These are phyloP conservation scores for Nidularia pulvinata DNA, from an alignment of 768 basidiomycete species.

Conservation along the genomic window DNA sequence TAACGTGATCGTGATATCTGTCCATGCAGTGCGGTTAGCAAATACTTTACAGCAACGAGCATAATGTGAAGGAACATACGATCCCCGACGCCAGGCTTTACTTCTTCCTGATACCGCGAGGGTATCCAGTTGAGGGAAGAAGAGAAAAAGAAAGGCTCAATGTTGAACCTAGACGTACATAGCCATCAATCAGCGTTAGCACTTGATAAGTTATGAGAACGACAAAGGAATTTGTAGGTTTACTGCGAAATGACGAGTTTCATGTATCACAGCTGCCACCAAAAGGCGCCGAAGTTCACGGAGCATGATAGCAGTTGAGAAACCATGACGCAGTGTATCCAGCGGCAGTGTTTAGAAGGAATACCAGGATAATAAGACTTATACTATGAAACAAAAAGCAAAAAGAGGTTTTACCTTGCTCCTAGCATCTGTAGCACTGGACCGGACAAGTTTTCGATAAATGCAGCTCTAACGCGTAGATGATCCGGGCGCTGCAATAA, in stretches of 20 bases:
- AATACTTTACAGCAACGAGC: not conserved
- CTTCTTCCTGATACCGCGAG: slow-evolving; percentile 57
- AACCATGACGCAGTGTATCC: no score
- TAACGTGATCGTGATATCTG: slow-evolving; percentile 59
- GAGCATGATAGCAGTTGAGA: no score
- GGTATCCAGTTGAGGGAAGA: slow-evolving; percentile 71
- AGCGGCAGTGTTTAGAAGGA: slow-evolving; percentile 32
- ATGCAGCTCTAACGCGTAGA: slow-evolving; percentile 46
- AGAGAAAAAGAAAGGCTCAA: slow-evolving; percentile 71
- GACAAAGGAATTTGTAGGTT: slow-evolving; percentile 49
- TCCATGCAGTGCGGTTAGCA: not conserved
- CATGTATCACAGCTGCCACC: no score
- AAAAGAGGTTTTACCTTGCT: slow-evolving; percentile 33
- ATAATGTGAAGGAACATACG: slow-evolving; percentile 33
- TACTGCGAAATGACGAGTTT: slow-evolving; percentile 45
- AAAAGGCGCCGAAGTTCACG: no score
- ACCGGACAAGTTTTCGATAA: slow-evolving; percentile 51
- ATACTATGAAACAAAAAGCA: not conserved
- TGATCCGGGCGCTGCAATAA: slow-evolving; percentile 15
- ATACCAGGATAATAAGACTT: not conserved
- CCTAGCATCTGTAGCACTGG: slow-evolving; percentile 63
- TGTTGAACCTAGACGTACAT: slow-evolving; percentile 36
- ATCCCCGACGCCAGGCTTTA: slow-evolving; percentile 38
- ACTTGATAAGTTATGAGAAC: not conserved
- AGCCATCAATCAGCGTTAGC: not conserved